These are phyloP conservation scores for Colletotrichum siamense DNA, from an alignment of 2,329 filamentous ascomycete genomes.

Conservation along the genomic window DNA sequence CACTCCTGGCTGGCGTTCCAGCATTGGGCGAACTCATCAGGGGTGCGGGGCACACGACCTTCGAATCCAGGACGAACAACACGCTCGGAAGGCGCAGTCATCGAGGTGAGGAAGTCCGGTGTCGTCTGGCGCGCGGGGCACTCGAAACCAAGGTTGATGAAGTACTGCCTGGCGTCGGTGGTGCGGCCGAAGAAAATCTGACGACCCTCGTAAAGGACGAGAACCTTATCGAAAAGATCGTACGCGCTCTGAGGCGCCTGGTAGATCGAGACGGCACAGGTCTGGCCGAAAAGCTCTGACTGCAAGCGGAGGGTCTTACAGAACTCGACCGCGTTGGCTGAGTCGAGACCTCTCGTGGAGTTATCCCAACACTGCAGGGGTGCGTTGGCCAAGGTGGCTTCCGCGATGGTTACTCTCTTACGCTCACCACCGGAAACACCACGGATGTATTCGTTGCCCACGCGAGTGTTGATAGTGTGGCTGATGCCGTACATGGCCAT, in stretches of 20 bases:
- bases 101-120: constrained; percentile 75
- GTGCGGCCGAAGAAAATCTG: constrained; percentile 71
- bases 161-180: constrained; percentile 66
- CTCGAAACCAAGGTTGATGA: constrained; percentile 69
- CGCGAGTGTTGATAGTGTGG: constrained; percentile 59
- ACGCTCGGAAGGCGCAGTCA: constrained; percentile 41
- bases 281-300: constrained; percentile 30
- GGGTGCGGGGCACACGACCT: constrained; percentile 31
- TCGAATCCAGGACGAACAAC: constrained; percentile 29
- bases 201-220: constrained; percentile 69
- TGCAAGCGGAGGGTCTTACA: constrained; percentile 32
- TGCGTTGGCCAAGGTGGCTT: constrained; percentile 33
- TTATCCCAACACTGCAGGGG: constrained; percentile 46
- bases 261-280: constrained; percentile 50
- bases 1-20: constrained; percentile 31
- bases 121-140: constrained; percentile 65
- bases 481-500: constrained; percentile 61
- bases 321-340: constrained; percentile 22
- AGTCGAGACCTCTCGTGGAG: constrained; percentile 52
- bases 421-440: constrained; percentile 61
- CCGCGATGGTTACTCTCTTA: constrained; percentile 43
- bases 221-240: constrained; percentile 68
- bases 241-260: constrained; percentile 66
- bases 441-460: constrained; percentile 60
- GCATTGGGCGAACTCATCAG: constrained; percentile 33